Evolutionary conservation across 148 eudicot species (phyloP), one percentile per base, ranked within the genome.

Genomic region (Fagopyrum tataricum): DNA sequence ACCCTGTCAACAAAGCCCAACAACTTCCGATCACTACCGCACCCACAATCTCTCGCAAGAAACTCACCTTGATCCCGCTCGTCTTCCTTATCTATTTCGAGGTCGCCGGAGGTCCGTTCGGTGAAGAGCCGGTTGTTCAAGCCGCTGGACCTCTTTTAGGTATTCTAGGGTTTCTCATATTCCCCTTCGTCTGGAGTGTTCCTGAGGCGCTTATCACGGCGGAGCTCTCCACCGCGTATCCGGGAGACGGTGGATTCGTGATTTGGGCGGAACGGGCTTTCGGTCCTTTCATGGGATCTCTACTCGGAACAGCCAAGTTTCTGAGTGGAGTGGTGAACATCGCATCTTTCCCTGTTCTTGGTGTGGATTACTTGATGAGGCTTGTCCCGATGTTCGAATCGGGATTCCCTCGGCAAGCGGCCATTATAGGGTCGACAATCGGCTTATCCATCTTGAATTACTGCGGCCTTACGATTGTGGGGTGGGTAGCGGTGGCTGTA

Each of bases 151-250:
- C 90, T 0, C 78, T 87, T 0, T 13, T 84, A 1, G 90, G 80
- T 4, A 67, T 87, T 2, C 64, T 87, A 23, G 90, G 90, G 4
- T 87, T 87, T 37, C 77, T 82, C 0, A 72, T 87, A 7, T 86
- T 86, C 71, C 90, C 89, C 20, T 86, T 86, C 79, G 84, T 86
- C 7, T 86, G 89, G 89, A 76, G 84, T 52, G 49, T 87, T 67
- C 90, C 90, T 7, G 90, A 87, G 70, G 90, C 87, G 18, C 78
- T 87, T 4, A 76, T 87, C 80, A 84, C 87, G 8, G 90, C 90
- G 0, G 90, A 87, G 79, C 87, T 87, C 44, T 77, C 84, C 48
- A 87, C 90, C 6, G 81, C 90, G 14, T 87, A 84, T 76, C 90
- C 90, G 6, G 90, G 90, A 13, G 79, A 87, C 49, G 90, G 90